Evolutionary conservation across 345 rosid genomes (phyloP).

Genomic region (Mercurialis annua): DNA sequence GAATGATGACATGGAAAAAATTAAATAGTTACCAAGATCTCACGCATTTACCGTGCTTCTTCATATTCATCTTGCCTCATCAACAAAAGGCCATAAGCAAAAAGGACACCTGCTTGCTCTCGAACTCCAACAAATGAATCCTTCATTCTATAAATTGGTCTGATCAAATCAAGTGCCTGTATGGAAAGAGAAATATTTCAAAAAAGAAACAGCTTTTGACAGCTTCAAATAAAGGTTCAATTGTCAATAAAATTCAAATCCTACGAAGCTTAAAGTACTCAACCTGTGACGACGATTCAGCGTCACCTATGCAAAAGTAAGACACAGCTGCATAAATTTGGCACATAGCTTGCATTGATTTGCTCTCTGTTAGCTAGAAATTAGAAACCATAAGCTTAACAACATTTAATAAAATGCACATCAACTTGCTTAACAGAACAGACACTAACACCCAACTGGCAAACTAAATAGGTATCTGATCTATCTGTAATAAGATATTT

Average conservation of each 20-base stretch:
- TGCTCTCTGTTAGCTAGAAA: conserved; percentile 81
- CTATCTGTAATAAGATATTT: neutral
- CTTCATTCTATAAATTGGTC: conserved; percentile 72
- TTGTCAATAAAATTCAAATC: conserved; percentile 1
- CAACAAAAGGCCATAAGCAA: conserved; percentile 87
- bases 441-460: neutral
- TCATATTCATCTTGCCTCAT: conserved; percentile 92
- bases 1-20: conserved; percentile 5
- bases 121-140: conserved; percentile 83
- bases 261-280: conserved; percentile 7
- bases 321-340: conserved; percentile 95
- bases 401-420: neutral
- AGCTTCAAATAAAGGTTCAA: neutral
- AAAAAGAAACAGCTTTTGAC: neutral
- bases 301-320: conserved; percentile 83
- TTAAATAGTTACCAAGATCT: conserved; percentile 12
- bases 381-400: neutral
- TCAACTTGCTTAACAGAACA: conserved; percentile 6
- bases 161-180: conserved; percentile 92
- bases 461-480: neutral
- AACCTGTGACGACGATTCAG: conserved; percentile 93
- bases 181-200: conserved; percentile 17
- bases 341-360: conserved; percentile 86
- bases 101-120: conserved; percentile 88
- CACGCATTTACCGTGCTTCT: conserved; percentile 68